phyloP scores from a whole-genome alignment of 2,329 filamentous ascomycete genomes.

The Alternaria dauci region DNA sequence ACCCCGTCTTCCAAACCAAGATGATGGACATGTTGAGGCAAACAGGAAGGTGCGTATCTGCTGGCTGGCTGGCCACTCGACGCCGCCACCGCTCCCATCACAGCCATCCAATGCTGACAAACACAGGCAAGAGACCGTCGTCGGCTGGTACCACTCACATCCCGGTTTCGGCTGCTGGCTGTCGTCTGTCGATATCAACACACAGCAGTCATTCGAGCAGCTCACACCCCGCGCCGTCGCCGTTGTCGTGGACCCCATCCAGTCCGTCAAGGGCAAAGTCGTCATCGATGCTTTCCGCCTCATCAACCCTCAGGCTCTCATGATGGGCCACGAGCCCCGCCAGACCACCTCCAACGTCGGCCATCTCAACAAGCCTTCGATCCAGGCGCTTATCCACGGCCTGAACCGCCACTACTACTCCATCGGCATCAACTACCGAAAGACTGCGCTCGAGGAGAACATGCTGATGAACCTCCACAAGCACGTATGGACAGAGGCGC shows the following conservation, averaged over 20 bases:
- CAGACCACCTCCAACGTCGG: conserved; percentile 98
- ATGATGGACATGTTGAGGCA: conserved; percentile 99
- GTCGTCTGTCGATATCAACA: conserved; percentile 99
- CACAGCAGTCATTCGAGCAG: conserved; percentile 99
- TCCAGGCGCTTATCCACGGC: conserved; percentile 97
- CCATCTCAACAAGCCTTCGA: conserved; percentile 99
- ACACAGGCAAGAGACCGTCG: conserved; percentile 87
- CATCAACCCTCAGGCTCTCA: conserved; percentile 96
- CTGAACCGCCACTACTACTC: conserved; percentile 99
- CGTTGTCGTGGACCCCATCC: conserved; percentile 97
- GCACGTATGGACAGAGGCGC: conserved; percentile 97
- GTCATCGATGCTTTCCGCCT: conserved; percentile 99
- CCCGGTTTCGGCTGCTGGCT: conserved; percentile 99
- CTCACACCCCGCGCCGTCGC: conserved; percentile 95
- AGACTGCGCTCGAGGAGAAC: conserved; percentile 97
- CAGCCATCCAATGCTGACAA: conserved; percentile 25
- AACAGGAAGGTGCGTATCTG: conserved; percentile 77
- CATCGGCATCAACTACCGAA: conserved; percentile 97
- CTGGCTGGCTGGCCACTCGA: background rate
- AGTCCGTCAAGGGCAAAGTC: conserved; percentile 99
- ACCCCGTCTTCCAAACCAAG: conserved; percentile 98
- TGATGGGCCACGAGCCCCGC: conserved; percentile 96
- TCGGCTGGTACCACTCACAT: conserved; percentile 99
- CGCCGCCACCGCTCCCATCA: conserved; percentile 1
- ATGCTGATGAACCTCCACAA: conserved; percentile 99